Base-by-base conservation (phyloP, 371 early-diverging fungal genomes). In the Circinella minor region DNA sequence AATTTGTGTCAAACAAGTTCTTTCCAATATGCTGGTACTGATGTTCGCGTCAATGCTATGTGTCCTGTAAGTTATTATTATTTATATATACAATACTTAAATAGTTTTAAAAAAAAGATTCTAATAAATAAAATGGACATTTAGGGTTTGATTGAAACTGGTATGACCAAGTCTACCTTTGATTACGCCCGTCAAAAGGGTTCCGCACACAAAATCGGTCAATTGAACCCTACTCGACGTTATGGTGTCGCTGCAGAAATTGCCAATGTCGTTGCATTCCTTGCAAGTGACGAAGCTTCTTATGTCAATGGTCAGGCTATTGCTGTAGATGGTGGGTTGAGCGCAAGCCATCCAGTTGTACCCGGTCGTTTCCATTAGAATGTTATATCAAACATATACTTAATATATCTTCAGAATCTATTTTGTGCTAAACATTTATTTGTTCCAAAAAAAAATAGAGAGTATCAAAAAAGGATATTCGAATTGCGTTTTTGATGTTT, bases 271-370 rank as follows among this genome's bases (percentile, higher is more conserved):
- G 84, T 82, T 38, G 80, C 81, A 10, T 88, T 88, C 62, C 69
- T 88, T 39, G 86, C 88, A 7, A 84, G 83, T 62, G 83, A 85
- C 34, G 88, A 87, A 67, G 80, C 88, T 43, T 80, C 84, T 15
- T 88, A 88, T 63, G 66, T 88, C 4, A 88, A 88, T 67, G 88
- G 88, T 7, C 88, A 88, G 71, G 76, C 79, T 14, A 76, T 83
- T 70, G 82, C 85, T 17, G 79, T 86, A 20, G 88, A 87, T 65
- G 88, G 88, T 61, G 88, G 88, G 17, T 73, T 88, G 39, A 81
- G 82, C 18, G 75, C 85, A 9, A 82, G 78, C 61, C 75, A 72
- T 59, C 88, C 87, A 9, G 64, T 82, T 55, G 81, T 81, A 7
- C 85, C 81, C 63, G 71, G 61, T 43, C 67, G 49, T 14, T 62